Evolutionary conservation across 345 rosid genomes (phyloP), one percentile per base, ranked within the genome.

Genomic region (Mangifera indica): DNA sequence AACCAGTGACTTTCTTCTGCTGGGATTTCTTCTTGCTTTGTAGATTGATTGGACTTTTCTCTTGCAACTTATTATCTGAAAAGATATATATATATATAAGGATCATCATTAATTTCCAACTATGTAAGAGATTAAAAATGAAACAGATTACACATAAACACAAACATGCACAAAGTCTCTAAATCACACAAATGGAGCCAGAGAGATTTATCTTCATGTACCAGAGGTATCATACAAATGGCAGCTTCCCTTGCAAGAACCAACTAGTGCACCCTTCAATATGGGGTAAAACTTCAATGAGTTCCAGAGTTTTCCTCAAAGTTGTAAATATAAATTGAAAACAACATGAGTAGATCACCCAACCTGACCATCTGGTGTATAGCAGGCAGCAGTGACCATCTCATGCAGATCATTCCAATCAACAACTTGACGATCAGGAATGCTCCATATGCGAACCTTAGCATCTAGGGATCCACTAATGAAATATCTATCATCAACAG

Each of bases 321-420:
- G 62, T 51, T 0, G 64, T 58, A 26, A 58, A 13, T 20, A 70
- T 44, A 13, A 17, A 70, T 9, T 48, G 29, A 44, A 11, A 57
- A 58, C 2, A 57, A 45, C 26, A 58, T 32, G 58, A 40, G 44
- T 29, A 44, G 24, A 49, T 48, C 21, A 49, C 66, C 75, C 62
- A 80, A 95, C 99, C 98, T 89, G 96, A 20, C 99, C 99, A 76
- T 92, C 98, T 67, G 99, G 99, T 53, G 93, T 95, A 73, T 91
- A 95, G 82, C 98, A 91, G 66, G 97, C 98, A 24, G 98, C 92
- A 78, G 99, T 95, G 81, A 95, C 96, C 97, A 95, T 92, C 84
- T 95, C 99, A 78, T 91, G 97, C 73, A 90, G 85, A 89, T 95
- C 99, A 75, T 83, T 88, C 98, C 98, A 95, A 77, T 95, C 97